Evolutionary conservation across 106 monocot genomes (phyloP), one percentile per base, ranked within the genome.

Genomic region (Acorus calamus): DNA sequence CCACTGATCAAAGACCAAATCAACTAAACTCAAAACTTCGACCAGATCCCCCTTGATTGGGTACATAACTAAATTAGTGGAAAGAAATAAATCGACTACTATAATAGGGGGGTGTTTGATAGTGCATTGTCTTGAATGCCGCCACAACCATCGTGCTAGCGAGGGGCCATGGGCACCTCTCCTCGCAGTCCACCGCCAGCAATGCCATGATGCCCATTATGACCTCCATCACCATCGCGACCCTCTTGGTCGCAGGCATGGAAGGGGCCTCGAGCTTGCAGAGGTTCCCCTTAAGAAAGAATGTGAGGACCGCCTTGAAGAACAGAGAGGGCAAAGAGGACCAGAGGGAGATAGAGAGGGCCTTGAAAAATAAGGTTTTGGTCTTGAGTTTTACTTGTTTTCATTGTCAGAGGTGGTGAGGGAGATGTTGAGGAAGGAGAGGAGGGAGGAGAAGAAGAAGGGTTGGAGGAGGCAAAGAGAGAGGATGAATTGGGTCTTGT

Each of bases 401-500:
- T n/a, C n/a, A n/a, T n/a, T n/a, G n/a, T n/a, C n/a, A n/a, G n/a
- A n/a, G n/a, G n/a, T n/a, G n/a, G n/a, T n/a, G n/a, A n/a, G n/a
- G 52, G 80, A 80, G 43, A 67, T 68, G 14, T 59, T 66, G 47
- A 81, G 68, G 68, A 81, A 76, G 76, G 76, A 81, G 42, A 81
- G 71, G 47, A 81, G 68, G 58, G 68, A 69, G 63, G 72, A 43
- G 72, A 81, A 69, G 81, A 76, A 76, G 63, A 68, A 72, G 5
- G 76, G 81, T 63, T 81, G 64, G 47, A 64, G 53, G 63, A 81
- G 55, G 48, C 64, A 67, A 42, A 76, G 81, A 14, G 81, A 65
- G 14, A 44, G 8, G 59, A 76, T 42, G 58, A 71, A 64, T 59
- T 76, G 53, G 45, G 45, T 45, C 11, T 56, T 50, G 68, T 72